Conservation (phyloP, 768 basidiomycete genomes). For the Podaxis sp. region DNA sequence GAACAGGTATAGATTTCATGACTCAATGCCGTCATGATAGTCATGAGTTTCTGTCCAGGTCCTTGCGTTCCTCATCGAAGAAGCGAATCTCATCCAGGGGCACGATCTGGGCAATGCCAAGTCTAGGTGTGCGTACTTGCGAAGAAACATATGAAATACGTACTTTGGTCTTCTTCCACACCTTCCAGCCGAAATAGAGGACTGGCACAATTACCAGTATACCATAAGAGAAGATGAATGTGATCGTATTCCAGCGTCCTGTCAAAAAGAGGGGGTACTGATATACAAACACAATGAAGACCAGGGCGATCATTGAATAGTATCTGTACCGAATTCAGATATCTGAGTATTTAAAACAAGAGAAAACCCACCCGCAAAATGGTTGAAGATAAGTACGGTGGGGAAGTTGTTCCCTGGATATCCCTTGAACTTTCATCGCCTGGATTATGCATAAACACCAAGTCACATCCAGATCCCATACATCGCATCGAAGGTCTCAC, state of each 20-base stretch:
- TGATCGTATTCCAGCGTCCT: slow-evolving; percentile 44
- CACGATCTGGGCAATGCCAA: neutral
- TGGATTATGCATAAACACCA: slow-evolving; percentile 15
- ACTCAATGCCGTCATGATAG: neutral
- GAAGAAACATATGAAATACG: slow-evolving; percentile 5
- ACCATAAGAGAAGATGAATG: slow-evolving; percentile 48
- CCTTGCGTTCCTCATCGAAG: slow-evolving; percentile 2
- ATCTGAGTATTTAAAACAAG: neutral
- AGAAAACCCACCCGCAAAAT: slow-evolving; percentile 38
- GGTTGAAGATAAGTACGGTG: slow-evolving; percentile 48
- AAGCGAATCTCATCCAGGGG: neutral
- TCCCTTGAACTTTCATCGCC: slow-evolving; percentile 44
- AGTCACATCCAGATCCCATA: neutral
- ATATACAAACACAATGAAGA: slow-evolving; percentile 44
- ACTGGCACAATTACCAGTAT: slow-evolving; percentile 42
- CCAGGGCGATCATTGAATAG: slow-evolving; percentile 40
- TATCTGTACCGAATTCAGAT: slow-evolving; percentile 28
- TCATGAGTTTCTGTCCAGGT: neutral
- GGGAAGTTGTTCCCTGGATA: slow-evolving; percentile 41
- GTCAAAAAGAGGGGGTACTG: slow-evolving; percentile 52
- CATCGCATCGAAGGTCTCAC: slow-evolving; percentile 22
- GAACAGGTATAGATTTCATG: neutral
- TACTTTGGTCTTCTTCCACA: slow-evolving; percentile 38
- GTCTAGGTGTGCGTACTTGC: neutral
- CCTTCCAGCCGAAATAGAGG: slow-evolving; percentile 45